These are phyloP conservation scores for Russula griseocarnosa DNA, from an alignment of 768 basidiomycete species.

Conservation along the genomic window DNA sequence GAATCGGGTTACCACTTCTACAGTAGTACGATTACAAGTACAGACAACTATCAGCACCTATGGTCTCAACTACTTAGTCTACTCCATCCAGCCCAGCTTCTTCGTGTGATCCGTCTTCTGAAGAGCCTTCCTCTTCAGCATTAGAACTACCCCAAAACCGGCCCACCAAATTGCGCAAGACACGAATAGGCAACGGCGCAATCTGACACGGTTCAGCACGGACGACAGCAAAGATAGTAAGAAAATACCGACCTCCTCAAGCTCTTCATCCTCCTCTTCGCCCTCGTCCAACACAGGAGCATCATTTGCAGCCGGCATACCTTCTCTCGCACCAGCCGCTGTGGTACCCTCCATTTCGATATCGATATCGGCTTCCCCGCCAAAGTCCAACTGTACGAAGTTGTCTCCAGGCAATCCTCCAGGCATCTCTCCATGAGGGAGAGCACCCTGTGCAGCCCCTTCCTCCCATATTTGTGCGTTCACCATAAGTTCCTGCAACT, in stretches of 20 bases:
- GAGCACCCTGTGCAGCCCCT: slow-evolving; percentile 14
- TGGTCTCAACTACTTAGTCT: slow-evolving; percentile 6
- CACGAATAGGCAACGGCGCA: slow-evolving; percentile 24
- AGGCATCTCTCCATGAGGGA: slow-evolving; percentile 27
- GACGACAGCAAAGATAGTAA: not conserved
- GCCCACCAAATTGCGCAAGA: slow-evolving; percentile 26
- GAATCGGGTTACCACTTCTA: slow-evolving; percentile 16
- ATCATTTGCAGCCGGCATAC: not conserved
- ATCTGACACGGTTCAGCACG: slow-evolving; percentile 16
- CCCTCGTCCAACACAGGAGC: not conserved
- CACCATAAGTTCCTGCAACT: slow-evolving; percentile 23
- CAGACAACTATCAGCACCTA: not conserved
- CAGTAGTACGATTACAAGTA: too few species aligned
- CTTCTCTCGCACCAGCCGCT: not conserved
- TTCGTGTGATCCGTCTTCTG: slow-evolving; percentile 15
- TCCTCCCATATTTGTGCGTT: slow-evolving; percentile 24
- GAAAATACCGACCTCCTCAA: slow-evolving; percentile 19
- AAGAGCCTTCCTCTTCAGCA: slow-evolving; percentile 17
- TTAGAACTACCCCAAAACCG: slow-evolving; percentile 24
- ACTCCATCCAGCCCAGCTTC: slow-evolving; percentile 20
- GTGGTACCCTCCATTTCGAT: slow-evolving; percentile 4
- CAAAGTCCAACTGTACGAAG: slow-evolving; percentile 25
- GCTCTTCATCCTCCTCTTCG: slow-evolving; percentile 23
- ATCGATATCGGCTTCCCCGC: slow-evolving; percentile 8
- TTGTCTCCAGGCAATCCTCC: slow-evolving; percentile 27